phyloP scores from a whole-genome alignment of 1,284 basidiomycete genomes.

The Malassezia psittaci region DNA sequence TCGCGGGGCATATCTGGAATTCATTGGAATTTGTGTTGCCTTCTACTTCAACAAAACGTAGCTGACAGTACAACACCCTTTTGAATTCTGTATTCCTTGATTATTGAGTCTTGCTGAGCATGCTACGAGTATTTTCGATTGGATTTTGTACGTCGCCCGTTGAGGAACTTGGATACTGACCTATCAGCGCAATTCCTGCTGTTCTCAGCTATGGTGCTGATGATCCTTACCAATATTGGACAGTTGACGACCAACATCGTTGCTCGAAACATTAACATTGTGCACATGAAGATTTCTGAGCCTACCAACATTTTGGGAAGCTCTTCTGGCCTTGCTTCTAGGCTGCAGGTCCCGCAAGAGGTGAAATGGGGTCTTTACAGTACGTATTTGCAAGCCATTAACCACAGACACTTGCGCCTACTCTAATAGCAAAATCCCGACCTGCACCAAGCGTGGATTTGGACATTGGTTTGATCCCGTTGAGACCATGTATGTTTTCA shows the following conservation, averaged over 20 bases:
- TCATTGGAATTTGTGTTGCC: neutral
- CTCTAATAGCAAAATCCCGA: constrained; percentile 10
- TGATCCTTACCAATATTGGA: constrained; percentile 39
- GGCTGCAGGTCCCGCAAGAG: neutral
- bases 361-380: constrained; percentile 38
- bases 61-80: neutral
- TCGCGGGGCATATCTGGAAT: too few relatives aligned
- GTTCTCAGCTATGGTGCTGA: constrained; percentile 36
- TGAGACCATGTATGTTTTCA: constrained; percentile 1
- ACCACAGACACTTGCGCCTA: neutral
- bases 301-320: neutral
- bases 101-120: neutral
- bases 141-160: constrained; percentile 13
- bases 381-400: neutral
- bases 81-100: neutral
- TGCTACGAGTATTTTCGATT: constrained; percentile 12
- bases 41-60: neutral
- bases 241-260: constrained; percentile 44
- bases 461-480: constrained; percentile 30
- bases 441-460: constrained; percentile 21
- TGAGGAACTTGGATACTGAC: neutral
- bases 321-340: neutral
- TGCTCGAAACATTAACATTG: constrained; percentile 31
- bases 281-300: neutral
- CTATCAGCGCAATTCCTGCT: constrained; percentile 35